Evolutionary conservation across 2,329 filamentous ascomycete species (phyloP), one percentile per base, ranked within the genome.

Genomic region (Didymella keratinophila): DNA sequence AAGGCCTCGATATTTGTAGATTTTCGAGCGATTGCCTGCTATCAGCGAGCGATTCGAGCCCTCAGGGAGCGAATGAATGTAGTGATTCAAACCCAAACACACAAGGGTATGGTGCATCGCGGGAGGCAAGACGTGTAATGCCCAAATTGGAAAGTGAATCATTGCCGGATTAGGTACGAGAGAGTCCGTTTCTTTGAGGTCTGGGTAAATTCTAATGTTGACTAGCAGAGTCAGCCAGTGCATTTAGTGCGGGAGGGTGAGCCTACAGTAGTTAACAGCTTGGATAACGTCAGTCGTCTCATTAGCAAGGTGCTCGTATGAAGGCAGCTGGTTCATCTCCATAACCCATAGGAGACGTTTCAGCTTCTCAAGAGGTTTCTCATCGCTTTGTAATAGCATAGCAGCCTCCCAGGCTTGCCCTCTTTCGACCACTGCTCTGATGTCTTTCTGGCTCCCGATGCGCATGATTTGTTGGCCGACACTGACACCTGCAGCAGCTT

Each of bases 251-350:
- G 30, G 8, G 21, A 9, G 9, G 20, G 16, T 4, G 20, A 8
- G 52, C 71, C 42, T 62, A 72, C 72, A 74, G 47, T 74, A 75
- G 6, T 72, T 58, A 11, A 74, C 69, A 1, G 72, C 67, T 47
- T 74, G 71, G 1, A 75, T 68, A 4, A 74, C 63, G 10, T 72
- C 71, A 7, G 52, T 66, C 0, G 70, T 71, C 8, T 73, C 70
- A 37, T 61, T 66, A 1, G 46, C 51, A n/a, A 73, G 45, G 47
- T 65, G 52, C 6, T 61, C 43, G 36, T 72, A 73, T 4, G 28
- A 47, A 2, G 71, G 71, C 5, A 73, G 21, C 16, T 71, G 60
- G 7, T 71, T 53, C 28, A 45, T 20, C 8, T 62, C 52, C 61
- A 73, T 64, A 6, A 61, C 32, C 25, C 48, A 39, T 8, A 72